Percentiles rank a stretch among this genome's conserved stretches.
phyloP scores from a whole-genome alignment of 2,329 filamentous ascomycete species.

The Botryosphaeria agaves region DNA sequence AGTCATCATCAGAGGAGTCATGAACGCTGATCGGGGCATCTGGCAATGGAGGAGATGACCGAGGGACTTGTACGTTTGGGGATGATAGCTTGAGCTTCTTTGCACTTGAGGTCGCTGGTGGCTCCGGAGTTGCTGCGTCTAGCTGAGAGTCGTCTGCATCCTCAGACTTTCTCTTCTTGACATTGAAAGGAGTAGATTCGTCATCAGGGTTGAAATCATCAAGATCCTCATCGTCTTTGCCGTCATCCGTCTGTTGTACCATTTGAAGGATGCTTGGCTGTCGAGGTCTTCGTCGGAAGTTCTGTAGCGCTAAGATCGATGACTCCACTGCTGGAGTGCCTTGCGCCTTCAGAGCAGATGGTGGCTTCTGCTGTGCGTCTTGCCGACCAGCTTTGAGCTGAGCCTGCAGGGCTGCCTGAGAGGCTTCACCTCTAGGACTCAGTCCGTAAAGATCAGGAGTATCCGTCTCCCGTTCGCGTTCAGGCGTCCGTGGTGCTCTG shows the following conservation, averaged over 20 bases:
- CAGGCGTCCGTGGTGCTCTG: too few species aligned
- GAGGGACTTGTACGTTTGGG: constrained; percentile 16
- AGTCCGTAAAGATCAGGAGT: too few species aligned
- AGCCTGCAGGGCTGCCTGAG: too few species aligned
- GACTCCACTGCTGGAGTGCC: constrained; percentile 25
- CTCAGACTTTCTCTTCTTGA: too few species aligned
- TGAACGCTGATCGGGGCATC: neutral
- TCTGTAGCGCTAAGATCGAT: constrained; percentile 30
- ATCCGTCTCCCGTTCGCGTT: too few species aligned
- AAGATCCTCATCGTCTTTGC: constrained; percentile 14
- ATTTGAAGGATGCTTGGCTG: constrained; percentile 32
- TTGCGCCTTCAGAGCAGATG: constrained; percentile 24
- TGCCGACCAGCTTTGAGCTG: neutral
- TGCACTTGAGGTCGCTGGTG: constrained; percentile 11
- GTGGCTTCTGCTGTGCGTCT: constrained; percentile 8
- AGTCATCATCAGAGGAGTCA: constrained; percentile 1
- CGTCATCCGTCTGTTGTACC: constrained; percentile 31
- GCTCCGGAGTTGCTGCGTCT: neutral
- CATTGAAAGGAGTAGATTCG: constrained; percentile 49
- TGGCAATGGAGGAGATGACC: constrained; percentile 17
- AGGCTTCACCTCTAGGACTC: too few species aligned
- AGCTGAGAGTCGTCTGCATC: too few species aligned
- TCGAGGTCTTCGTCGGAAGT: constrained; percentile 30
- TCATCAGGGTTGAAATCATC: constrained; percentile 41
- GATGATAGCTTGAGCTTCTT: constrained; percentile 20